Evolutionary conservation across 2,329 filamentous ascomycete species (phyloP).

Genomic region (Lasiodiplodia gonubiensis): DNA sequence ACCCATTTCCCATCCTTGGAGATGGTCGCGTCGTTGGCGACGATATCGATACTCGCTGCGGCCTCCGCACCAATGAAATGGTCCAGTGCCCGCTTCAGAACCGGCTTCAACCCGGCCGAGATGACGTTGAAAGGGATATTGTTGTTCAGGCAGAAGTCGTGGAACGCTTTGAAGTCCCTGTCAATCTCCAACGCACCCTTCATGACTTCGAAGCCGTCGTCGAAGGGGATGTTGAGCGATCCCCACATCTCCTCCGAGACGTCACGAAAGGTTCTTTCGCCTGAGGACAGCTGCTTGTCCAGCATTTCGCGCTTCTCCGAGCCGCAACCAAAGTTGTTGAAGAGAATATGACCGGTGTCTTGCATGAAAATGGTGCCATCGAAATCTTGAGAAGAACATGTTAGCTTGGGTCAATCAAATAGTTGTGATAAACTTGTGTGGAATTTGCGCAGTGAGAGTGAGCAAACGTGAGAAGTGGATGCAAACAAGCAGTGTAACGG

Average conservation of each 20-base stretch:
- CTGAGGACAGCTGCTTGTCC: constrained; percentile 68
- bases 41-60: constrained; percentile 66
- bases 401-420: background rate
- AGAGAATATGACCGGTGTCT: constrained; percentile 69
- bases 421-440: too few species aligned
- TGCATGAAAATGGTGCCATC: constrained; percentile 76
- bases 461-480: background rate
- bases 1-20: constrained; percentile 65
- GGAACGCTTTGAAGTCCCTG: constrained; percentile 67
- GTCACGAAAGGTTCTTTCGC: constrained; percentile 70
- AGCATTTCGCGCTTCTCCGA: constrained; percentile 60
- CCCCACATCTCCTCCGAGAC: constrained; percentile 77
- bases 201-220: constrained; percentile 70
- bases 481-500: background rate
- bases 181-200: constrained; percentile 67
- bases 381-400: constrained; percentile 58
- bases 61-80: constrained; percentile 68
- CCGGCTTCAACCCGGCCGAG: constrained; percentile 69
- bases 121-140: constrained; percentile 72
- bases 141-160: constrained; percentile 67
- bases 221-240: constrained; percentile 69
- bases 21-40: constrained; percentile 70
- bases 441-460: background rate
- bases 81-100: constrained; percentile 66
- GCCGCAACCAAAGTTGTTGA: constrained; percentile 70